Evolutionary conservation across 2,329 filamentous ascomycete species (phyloP).

Genomic region (Pseudonectria buxi): DNA sequence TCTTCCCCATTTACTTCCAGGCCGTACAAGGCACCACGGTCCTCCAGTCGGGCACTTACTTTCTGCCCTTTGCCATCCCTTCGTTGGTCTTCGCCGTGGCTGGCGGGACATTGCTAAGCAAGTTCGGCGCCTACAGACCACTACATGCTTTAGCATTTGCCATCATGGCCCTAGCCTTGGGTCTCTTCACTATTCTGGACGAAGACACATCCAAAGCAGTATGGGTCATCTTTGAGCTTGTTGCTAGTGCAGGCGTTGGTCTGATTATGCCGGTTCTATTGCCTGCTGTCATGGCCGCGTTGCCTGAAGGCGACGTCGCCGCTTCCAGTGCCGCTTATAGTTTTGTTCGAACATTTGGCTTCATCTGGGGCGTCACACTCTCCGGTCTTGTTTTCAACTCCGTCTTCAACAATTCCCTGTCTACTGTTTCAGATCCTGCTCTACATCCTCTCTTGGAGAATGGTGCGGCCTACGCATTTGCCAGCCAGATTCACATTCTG

Average conservation of each 20-base stretch:
- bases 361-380: conserved; percentile 1
- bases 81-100: conserved; percentile 15
- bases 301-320: background rate
- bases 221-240: too few species aligned
- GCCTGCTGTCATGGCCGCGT: background rate
- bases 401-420: conserved; percentile 1
- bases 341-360: background rate
- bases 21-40: conserved; percentile 26
- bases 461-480: too few species aligned
- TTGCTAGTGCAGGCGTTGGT: too few species aligned
- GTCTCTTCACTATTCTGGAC: too few species aligned
- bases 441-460: too few species aligned
- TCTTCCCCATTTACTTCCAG: conserved; percentile 39
- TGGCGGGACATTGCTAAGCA: conserved; percentile 14
- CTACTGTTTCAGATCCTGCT: too few species aligned
- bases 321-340: background rate
- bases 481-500: too few species aligned
- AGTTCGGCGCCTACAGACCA: conserved; percentile 20
- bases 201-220: too few species aligned
- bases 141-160: conserved; percentile 26
- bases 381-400: too few species aligned
- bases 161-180: too few species aligned
- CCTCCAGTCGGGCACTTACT: conserved; percentile 16
- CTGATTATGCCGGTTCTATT: background rate
- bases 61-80: conserved; percentile 17